Evolutionary conservation across 495 filamentous ascomycete species (phyloP).

Genomic region (Glutinoglossum americanum): DNA sequence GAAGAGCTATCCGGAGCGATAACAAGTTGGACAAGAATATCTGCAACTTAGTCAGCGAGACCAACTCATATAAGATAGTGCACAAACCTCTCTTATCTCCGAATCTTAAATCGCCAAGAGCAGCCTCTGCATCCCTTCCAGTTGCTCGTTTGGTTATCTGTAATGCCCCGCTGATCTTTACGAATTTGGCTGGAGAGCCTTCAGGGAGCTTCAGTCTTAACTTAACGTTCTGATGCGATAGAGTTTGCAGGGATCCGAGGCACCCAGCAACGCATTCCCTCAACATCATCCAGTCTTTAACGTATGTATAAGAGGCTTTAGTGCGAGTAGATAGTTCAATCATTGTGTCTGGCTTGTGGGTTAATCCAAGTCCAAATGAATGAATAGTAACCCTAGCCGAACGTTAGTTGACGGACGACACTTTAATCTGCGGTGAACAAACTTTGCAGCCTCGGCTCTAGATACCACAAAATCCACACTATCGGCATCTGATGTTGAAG

Average conservation of each 20-base stretch:
- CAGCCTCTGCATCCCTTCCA: constrained; percentile 82
- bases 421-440: constrained; percentile 15
- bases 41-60: constrained; percentile 18
- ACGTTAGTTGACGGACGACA: background rate
- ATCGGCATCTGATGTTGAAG: constrained; percentile 88
- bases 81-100: constrained; percentile 67
- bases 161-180: constrained; percentile 92
- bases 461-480: constrained; percentile 97
- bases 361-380: constrained; percentile 88
- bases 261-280: constrained; percentile 93
- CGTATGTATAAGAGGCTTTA: constrained; percentile 92
- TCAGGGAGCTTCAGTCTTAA: constrained; percentile 87
- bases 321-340: constrained; percentile 90
- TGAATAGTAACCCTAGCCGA: constrained; percentile 65
- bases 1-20: constrained; percentile 76
- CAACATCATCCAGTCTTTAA: constrained; percentile 99
- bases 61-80: background rate
- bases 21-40: constrained; percentile 86
- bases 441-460: constrained; percentile 95
- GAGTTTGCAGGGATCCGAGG: constrained; percentile 77
- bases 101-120: constrained; percentile 81
- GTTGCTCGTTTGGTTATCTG: constrained; percentile 97
- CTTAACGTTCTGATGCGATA: constrained; percentile 98
- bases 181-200: constrained; percentile 91
- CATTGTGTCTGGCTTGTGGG: constrained; percentile 97